Conservation (phyloP, 495 filamentous ascomycete genomes). For the Friedmanniomyces endolithicus region DNA sequence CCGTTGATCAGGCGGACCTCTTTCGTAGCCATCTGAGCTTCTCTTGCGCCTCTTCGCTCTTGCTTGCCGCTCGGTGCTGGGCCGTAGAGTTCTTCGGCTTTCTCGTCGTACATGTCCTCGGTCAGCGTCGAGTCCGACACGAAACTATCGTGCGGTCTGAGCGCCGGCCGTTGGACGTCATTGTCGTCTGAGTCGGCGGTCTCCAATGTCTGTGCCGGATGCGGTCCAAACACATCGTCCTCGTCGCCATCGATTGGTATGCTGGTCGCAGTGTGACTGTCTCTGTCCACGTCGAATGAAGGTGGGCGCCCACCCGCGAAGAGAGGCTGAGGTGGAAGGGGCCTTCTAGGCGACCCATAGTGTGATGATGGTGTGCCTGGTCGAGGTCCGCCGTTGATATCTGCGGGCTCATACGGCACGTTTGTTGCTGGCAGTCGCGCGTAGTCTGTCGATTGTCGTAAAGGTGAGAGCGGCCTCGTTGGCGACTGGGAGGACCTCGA, state of each 20-base stretch:
- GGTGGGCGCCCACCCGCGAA: conserved; percentile 45
- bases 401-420: conserved; percentile 67
- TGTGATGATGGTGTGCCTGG: conserved; percentile 80
- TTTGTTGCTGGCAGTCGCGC: conserved; percentile 54
- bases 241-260: conserved; percentile 46
- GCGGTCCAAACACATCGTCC: conserved; percentile 69
- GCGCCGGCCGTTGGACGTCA: conserved; percentile 31
- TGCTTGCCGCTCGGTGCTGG: conserved; percentile 78
- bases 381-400: conserved; percentile 77
- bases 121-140: conserved; percentile 54
- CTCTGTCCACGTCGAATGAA: conserved; percentile 37
- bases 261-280: conserved; percentile 34
- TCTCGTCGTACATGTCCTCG: conserved; percentile 38
- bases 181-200: background rate
- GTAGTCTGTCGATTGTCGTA: conserved; percentile 51
- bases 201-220: conserved; percentile 30
- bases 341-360: conserved; percentile 73
- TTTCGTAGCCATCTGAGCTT: conserved; percentile 81
- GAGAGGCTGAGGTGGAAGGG: conserved; percentile 85
- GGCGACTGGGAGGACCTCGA: conserved; percentile 36
- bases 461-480: conserved; percentile 61
- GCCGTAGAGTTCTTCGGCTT: conserved; percentile 58
- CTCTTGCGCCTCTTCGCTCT: conserved; percentile 67
- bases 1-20: conserved; percentile 94
- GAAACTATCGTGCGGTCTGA: conserved; percentile 50